phyloP scores from a whole-genome alignment of 2,329 filamentous ascomycete genomes.

The Uncinocarpus reesii region DNA sequence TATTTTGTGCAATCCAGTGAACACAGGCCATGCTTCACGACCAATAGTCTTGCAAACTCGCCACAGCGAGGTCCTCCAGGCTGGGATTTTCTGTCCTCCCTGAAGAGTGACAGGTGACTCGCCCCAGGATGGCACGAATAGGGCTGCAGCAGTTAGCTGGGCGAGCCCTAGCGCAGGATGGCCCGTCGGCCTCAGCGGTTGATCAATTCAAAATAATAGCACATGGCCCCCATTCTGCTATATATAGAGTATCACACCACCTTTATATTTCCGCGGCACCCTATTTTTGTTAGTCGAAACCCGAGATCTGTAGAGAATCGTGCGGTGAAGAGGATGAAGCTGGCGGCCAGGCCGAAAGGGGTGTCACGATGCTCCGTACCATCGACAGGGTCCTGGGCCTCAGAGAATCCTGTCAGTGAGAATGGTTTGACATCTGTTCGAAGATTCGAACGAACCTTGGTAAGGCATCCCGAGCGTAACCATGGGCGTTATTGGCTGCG shows the following conservation, averaged over 20 bases:
- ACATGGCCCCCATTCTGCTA: background rate
- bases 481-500: conserved; percentile 10
- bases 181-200: background rate
- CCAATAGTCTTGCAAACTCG: background rate
- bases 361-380: conserved; percentile 6
- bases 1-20: too few species aligned
- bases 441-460: conserved; percentile 14
- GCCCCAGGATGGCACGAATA: conserved; percentile 6
- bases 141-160: conserved; percentile 10
- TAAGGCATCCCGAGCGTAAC: conserved; percentile 7
- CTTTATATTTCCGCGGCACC: background rate
- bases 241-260: background rate
- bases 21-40: background rate
- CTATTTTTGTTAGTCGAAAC: too few species aligned
- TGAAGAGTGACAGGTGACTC: conserved; percentile 1
- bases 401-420: background rate
- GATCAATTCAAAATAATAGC: background rate
- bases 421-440: conserved; percentile 13
- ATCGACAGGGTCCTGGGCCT: background rate
- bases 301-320: background rate
- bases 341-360: too few species aligned
- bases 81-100: background rate
- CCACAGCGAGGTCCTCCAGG: background rate
- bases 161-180: background rate
- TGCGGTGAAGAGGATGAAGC: too few species aligned